Conservation (phyloP, 1,139 yeast genomes). For the Debaryomyces fabryi region DNA sequence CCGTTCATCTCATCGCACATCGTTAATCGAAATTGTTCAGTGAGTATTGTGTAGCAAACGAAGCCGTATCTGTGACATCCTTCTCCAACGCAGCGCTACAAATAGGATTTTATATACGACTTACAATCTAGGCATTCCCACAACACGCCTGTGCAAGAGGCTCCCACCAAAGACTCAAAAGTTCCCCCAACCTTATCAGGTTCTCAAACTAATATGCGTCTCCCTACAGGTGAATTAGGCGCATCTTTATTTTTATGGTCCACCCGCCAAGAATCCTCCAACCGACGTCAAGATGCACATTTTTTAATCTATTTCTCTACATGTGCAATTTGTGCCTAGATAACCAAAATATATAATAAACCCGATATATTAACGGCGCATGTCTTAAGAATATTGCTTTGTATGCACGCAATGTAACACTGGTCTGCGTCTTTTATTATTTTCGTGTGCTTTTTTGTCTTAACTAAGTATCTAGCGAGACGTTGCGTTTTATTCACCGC, state of each 20-base stretch:
- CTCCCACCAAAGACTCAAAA: not conserved
- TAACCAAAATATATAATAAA: not conserved
- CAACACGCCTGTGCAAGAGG: no score
- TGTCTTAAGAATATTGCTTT: not conserved
- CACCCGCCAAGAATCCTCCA: not conserved
- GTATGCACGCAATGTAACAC: not conserved
- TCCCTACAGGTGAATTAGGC: not conserved
- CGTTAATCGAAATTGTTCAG: no score
- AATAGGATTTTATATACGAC: no score
- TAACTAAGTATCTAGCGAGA: not conserved
- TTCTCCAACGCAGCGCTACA: no score
- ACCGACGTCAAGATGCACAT: not conserved
- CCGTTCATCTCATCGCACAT: no score
- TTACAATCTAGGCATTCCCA: no score
- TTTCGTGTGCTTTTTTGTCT: not conserved
- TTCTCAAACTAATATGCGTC: not conserved
- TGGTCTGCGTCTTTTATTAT: not conserved
- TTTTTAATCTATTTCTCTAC: not conserved
- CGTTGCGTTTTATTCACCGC: not conserved
- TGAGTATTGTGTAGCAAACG: no score
- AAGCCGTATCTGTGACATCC: no score
- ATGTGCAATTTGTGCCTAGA: not conserved
- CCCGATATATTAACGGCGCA: not conserved
- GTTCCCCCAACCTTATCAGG: not conserved
- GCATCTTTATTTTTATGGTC: no score